These are phyloP conservation scores for Haberlea rhodopensis DNA, from an alignment of 257 asterid species.

Conservation along the genomic window DNA sequence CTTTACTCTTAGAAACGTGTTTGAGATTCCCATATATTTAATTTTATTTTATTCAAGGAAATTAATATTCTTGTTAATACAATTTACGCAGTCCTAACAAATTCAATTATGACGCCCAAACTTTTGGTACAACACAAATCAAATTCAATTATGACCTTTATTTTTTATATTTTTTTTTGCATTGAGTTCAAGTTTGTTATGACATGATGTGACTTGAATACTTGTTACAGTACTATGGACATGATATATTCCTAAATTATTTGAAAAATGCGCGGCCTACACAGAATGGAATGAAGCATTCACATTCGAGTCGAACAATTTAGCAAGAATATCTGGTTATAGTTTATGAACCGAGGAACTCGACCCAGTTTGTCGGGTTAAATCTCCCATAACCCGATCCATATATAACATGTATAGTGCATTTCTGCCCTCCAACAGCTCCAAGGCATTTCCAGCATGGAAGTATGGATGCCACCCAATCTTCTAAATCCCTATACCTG, in stretches of 20 bases:
- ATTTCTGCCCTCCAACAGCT: slow-evolving; percentile 69
- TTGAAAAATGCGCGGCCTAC: slow-evolving; percentile 20
- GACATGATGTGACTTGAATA: not conserved
- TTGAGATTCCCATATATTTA: too few relatives aligned
- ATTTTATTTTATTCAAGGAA: too few relatives aligned
- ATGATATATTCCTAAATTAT: not conserved
- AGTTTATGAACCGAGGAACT: slow-evolving; percentile 52
- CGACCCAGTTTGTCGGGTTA: slow-evolving; percentile 64
- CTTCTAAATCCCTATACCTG: slow-evolving; percentile 65
- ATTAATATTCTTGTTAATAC: too few relatives aligned
- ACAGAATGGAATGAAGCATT: slow-evolving; percentile 17
- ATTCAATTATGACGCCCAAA: not conserved
- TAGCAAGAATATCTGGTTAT: slow-evolving; percentile 45
- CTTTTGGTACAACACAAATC: too few relatives aligned
- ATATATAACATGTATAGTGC: slow-evolving; percentile 78
- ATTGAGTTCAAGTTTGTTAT: not conserved
- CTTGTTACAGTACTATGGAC: not conserved
- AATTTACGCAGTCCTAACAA: too few relatives aligned
- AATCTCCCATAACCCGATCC: slow-evolving; percentile 76
- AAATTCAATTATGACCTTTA: too few relatives aligned
- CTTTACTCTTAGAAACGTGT: too few relatives aligned
- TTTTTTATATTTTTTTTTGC: not conserved
- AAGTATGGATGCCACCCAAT: slow-evolving; percentile 71
- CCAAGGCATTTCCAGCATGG: slow-evolving; percentile 65
- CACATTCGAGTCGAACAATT: slow-evolving; percentile 63